Base-by-base conservation (phyloP, 352 stramenopile species). In the Globisporangium sylvaticum region DNA sequence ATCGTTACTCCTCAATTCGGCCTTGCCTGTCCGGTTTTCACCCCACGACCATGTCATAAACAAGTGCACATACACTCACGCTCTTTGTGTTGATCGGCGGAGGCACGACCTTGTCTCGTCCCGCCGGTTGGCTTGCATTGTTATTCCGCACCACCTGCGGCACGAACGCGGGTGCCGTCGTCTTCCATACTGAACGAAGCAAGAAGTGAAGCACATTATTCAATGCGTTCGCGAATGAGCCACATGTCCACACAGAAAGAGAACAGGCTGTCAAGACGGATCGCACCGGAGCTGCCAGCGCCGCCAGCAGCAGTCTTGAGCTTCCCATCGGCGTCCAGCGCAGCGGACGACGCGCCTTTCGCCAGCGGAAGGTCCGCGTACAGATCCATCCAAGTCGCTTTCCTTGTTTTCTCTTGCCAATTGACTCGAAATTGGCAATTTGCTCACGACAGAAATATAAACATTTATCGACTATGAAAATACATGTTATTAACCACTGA, bases 331-430 rank as follows among this genome's bases (percentile, higher is more conserved):
- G 70, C 70, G 39, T 77, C 81, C 64, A 85, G 74, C 59, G 77
- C 79, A 10, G 77, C 66, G 48, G 80, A 79, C 63, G 81, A 61
- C 55, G 79, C 77, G 59, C 84, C 81, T 31, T 90, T 89, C 32
- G 82, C 84, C 56, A 89, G 75, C 74, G 84, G 81, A 55, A 94
- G 68, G 59, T 91, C 86, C 2, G 76, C 86, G 65, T 94, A 94
- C 66, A 94, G 63, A 83, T 93, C 85, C 85, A 93, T 93, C 37
- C 22, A 7, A 3, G 3, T 25, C 52, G 52, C 25, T 32, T 14
- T 1, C 24, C 39, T 58, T 9, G 32, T 14, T 15, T 9, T 34
- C 29, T n/a, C 2, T 58, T 58, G 5, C 37, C 37, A 4, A n/a
- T 32, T 5, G 14, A 3, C 15, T 58, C 4, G 52, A 58, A 34